Base-by-base conservation (phyloP, 192 early-diverging fungal species). In the Lunasporangiospora selenospora region DNA sequence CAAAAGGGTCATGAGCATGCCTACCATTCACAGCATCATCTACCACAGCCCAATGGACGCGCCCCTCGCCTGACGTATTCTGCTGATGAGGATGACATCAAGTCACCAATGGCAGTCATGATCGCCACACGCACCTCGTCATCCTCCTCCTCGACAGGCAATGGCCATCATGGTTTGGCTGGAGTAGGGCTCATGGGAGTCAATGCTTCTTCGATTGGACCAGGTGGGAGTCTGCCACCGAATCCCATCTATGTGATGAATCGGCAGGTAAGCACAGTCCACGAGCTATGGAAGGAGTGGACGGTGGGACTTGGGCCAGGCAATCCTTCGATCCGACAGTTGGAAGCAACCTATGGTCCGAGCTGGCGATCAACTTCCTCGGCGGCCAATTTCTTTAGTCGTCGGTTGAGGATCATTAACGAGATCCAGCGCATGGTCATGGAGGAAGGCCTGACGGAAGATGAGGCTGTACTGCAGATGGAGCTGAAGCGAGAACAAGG, bases 281-380 rank as follows among this genome's bases (percentile, higher is more conserved):
- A 40, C 23, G 66, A 69, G 29, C 44, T 69, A 9, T 69, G 66
- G 66, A 69, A 61, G 42, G 66, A 69, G 37, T 69, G 66, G 66
- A 69, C 66, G 5, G 57, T 60, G 9, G 66, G 66, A 13, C 52
- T 69, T 2, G 66, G 66, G n/a, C 52, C 66, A 21, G 58, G 58
- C 13, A 53, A 55, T n/a, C 66, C 66, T 4, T 60, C 57, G 2
- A 69, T 69, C 18, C 66, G 66, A 8, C 50, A 61, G 44, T 43
- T 69, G 21, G 66, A 69, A 24, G 57, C 58, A 7, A 48, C 59
- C 30, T 61, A 61, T 26, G 66, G 66, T 2, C 66, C 66, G 8
- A 61, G 66, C 13, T 69, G 66, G 66, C 51, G 66, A 26, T 61
- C 66, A 1, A 55, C 47, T 27, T 61, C 58, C 26, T 69, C 66